Evolutionary conservation across 352 stramenopile species (phyloP).

Genomic region (Globisporangium orthogonon): DNA sequence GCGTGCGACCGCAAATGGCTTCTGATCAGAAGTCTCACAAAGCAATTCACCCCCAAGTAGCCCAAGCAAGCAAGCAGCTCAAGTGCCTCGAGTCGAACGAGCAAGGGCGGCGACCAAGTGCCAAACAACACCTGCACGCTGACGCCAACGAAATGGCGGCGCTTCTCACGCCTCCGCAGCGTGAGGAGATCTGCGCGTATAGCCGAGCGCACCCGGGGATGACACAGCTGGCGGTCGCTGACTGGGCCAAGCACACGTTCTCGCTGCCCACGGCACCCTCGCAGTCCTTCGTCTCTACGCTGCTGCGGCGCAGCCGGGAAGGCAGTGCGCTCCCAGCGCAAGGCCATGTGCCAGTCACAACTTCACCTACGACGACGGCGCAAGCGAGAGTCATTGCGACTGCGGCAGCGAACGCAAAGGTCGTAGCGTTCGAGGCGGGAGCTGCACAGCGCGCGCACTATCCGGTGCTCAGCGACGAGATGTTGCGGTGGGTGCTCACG

Average conservation of each 20-base stretch:
- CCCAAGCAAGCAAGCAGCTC: background rate
- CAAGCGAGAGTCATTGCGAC: background rate
- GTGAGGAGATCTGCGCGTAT: conserved; percentile 7
- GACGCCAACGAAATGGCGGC: background rate
- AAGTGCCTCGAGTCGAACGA: background rate
- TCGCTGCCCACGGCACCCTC: conserved; percentile 7
- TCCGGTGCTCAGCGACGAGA: background rate
- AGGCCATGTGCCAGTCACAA: too few relatives aligned
- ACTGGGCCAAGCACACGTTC: conserved; percentile 11
- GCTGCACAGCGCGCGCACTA: background rate
- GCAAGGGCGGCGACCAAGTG: background rate
- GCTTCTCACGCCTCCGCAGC: conserved; percentile 4
- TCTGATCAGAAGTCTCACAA: background rate
- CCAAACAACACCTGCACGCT: too few relatives aligned
- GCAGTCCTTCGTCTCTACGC: conserved; percentile 11
- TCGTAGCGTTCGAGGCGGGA: background rate
- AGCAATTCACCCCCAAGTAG: background rate
- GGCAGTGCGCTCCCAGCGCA: background rate
- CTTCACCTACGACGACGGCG: too few relatives aligned
- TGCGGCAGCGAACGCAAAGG: too few relatives aligned
- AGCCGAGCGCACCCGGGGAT: conserved; percentile 10
- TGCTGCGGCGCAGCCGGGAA: conserved; percentile 5
- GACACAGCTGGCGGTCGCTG: conserved; percentile 11
- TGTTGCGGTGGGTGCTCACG: background rate
- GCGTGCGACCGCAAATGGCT: too few relatives aligned